Percentiles rank a stretch among this genome's conserved stretches.
Conservation (phyloP, 2,329 filamentous ascomycete genomes). For the Xylaria digitata region DNA sequence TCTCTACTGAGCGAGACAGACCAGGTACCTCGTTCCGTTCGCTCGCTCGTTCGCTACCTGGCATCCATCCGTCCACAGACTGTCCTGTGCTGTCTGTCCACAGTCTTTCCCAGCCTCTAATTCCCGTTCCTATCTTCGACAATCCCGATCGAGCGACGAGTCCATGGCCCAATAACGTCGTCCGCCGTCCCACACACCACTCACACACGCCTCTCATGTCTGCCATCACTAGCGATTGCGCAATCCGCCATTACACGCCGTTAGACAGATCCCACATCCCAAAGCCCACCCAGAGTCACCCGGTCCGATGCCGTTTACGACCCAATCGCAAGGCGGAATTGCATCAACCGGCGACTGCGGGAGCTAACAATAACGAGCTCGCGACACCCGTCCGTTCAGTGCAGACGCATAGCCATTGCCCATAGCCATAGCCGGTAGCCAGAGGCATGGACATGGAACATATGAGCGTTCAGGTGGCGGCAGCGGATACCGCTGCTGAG, state of each 20-base stretch:
- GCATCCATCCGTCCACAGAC: background rate
- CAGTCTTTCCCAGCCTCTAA: background rate
- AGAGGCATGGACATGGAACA: slow-evolving; percentile 51
- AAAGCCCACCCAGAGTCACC: slow-evolving; percentile 7
- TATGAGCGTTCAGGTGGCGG: slow-evolving; percentile 51
- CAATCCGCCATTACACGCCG: slow-evolving; percentile 21
- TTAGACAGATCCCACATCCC: slow-evolving; percentile 16
- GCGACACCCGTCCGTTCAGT: slow-evolving; percentile 28
- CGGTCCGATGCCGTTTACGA: slow-evolving; percentile 38
- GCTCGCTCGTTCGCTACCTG: background rate
- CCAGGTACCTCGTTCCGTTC: slow-evolving; percentile 1
- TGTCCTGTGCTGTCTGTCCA: too few relatives aligned
- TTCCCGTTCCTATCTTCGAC: slow-evolving; percentile 9
- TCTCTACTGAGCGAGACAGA: slow-evolving; percentile 5
- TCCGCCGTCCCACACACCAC: slow-evolving; percentile 7
- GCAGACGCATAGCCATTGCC: background rate
- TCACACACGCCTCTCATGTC: slow-evolving; percentile 17
- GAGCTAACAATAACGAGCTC: slow-evolving; percentile 36
- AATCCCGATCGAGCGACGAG: slow-evolving; percentile 9
- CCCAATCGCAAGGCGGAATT: slow-evolving; percentile 36
- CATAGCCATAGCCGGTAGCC: background rate
- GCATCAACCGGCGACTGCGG: slow-evolving; percentile 34
- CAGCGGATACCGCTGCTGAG: slow-evolving; percentile 51
- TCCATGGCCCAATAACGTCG: slow-evolving; percentile 22
- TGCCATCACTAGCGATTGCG: slow-evolving; percentile 33